Evolutionary conservation across 73 alveolate species (phyloP).

Genomic region (Tetrahymena elliotti): DNA sequence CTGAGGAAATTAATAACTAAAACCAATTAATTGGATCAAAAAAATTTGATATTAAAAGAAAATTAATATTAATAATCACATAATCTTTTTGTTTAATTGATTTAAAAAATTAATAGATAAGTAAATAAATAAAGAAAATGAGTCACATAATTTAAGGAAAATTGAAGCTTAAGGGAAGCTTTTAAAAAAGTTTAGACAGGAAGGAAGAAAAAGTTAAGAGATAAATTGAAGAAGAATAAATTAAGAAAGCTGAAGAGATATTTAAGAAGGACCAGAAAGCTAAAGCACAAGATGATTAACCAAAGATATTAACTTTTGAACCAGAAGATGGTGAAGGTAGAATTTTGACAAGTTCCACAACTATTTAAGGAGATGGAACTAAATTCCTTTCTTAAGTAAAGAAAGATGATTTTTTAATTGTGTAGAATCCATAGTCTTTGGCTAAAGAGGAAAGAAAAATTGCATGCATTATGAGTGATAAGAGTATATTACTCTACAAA

Average conservation of each 20-base stretch:
- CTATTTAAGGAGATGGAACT: constrained; percentile 38
- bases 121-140: neutral
- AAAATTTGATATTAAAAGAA: neutral
- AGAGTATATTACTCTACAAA: constrained; percentile 15
- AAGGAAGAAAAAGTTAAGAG: constrained; percentile 15
- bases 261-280: constrained; percentile 14
- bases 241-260: constrained; percentile 13
- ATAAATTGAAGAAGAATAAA: constrained; percentile 15
- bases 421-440: constrained; percentile 8
- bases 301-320: constrained; percentile 2
- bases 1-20: too few species aligned
- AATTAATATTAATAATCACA: neutral
- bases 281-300: constrained; percentile 17
- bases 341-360: constrained; percentile 23
- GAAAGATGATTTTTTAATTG: constrained; percentile 24
- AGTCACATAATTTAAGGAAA: constrained; percentile 18
- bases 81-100: too few species aligned
- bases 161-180: constrained; percentile 24
- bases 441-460: constrained; percentile 34
- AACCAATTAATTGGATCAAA: neutral
- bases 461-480: constrained; percentile 2
- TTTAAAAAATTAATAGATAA: too few species aligned
- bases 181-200: constrained; percentile 12
- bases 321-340: constrained; percentile 32
- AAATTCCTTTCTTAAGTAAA: constrained; percentile 11